These are phyloP conservation scores for Tieghemostelium lacteum DNA, from an alignment of 78 protist species.

Conservation along the genomic window DNA sequence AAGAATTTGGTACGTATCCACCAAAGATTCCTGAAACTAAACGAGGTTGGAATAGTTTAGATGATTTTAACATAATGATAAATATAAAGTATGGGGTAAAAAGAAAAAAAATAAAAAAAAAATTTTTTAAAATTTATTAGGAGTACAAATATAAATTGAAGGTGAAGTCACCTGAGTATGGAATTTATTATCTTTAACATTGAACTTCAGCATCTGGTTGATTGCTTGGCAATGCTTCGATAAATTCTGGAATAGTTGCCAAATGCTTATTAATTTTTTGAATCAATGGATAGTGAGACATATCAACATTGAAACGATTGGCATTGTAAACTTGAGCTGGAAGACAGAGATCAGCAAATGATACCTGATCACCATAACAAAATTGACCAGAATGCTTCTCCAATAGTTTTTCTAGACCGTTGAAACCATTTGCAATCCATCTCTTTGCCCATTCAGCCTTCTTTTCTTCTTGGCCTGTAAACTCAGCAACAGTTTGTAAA, in stretches of 20 bases:
- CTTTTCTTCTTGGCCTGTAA: constrained; percentile 20
- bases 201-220: constrained; percentile 78
- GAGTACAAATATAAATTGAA: not conserved
- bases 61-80: constrained; percentile 7
- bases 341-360: constrained; percentile 55
- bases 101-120: too few relatives aligned
- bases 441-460: constrained; percentile 73
- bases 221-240: constrained; percentile 12
- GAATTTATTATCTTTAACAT: not conserved
- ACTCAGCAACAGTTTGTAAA: constrained; percentile 7
- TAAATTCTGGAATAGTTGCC: constrained; percentile 35
- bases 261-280: constrained; percentile 28
- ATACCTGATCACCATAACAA: constrained; percentile 64
- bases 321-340: constrained; percentile 81
- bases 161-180: too few relatives aligned
- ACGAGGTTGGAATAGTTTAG: constrained; percentile 8
- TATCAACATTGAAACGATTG: constrained; percentile 64
- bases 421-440: constrained; percentile 70
- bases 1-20: constrained; percentile 2
- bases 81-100: too few relatives aligned
- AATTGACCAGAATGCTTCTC: constrained; percentile 65
- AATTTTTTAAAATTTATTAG: too few relatives aligned
- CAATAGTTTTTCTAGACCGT: constrained; percentile 63
- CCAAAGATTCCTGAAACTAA: not conserved
- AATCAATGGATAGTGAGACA: constrained; percentile 64